Evolutionary conservation across 2,329 filamentous ascomycete genomes (phyloP).

Genomic region (Cryphonectria nitschkei): DNA sequence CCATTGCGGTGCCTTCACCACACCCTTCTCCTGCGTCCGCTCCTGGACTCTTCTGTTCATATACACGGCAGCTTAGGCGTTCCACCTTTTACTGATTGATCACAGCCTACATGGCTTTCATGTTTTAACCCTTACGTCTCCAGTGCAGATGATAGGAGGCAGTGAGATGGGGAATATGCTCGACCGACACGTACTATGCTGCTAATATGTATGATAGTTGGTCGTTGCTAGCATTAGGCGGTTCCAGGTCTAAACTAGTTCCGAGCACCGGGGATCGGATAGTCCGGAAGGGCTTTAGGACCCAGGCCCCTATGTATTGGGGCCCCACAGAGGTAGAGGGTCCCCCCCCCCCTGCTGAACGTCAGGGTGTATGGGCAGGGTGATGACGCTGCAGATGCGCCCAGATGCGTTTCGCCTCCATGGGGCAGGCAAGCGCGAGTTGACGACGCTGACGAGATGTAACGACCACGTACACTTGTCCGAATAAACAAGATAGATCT

Average conservation of each 20-base stretch:
- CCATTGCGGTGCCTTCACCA: background rate
- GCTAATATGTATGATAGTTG: background rate
- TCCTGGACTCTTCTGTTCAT: background rate
- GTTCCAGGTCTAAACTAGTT: background rate
- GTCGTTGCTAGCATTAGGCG: background rate
- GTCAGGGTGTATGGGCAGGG: background rate
- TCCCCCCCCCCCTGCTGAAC: background rate
- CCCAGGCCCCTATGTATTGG: too few species aligned
- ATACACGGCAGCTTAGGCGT: background rate
- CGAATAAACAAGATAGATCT: background rate
- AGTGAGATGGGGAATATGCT: background rate
- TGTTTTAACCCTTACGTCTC: background rate
- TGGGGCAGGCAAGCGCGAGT: constrained; percentile 2
- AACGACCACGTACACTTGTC: constrained; percentile 5
- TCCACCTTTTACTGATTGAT: background rate
- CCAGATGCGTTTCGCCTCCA: constrained; percentile 15
- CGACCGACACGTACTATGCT: background rate
- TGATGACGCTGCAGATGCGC: constrained; percentile 8
- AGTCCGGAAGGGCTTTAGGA: background rate
- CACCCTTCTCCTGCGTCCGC: background rate
- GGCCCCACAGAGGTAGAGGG: background rate
- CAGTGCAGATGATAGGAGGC: background rate
- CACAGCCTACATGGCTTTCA: background rate
- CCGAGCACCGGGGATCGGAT: background rate
- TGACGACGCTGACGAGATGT: constrained; percentile 15